Evolutionary conservation across 1,139 yeast genomes (phyloP), one percentile per base, ranked within the genome.

Genomic region (Hyphopichia pseudoburtonii): DNA sequence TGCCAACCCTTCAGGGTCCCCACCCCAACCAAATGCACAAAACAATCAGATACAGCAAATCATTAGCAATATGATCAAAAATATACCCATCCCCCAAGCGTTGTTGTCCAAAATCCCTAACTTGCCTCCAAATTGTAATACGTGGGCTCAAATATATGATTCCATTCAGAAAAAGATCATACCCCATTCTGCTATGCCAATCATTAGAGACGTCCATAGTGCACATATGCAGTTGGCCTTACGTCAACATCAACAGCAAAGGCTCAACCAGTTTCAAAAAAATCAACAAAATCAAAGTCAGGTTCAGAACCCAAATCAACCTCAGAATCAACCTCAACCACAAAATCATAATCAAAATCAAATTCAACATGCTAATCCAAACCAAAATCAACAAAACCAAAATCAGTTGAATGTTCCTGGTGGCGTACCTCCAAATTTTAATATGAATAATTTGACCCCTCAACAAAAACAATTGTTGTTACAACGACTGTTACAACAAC

Each of bases 111-210:
- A 78, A 51, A 78, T 89, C 36, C 96, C 96, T 10, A 82, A 80
- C 33, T 66, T 89, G 25, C 96, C 96, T 0, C 81, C 84, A n/a
- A 85, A 82, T 37, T 82, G 82, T 28, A 82, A 77, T 45, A 86
- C 95, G 4, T 88, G 96, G 96, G 76, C 79, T 30, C 90, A 84
- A 56, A 79, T 89, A 19, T 81, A 85, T 55, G 87, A 84, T 37
- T 73, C 85, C 47, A 71, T 85, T 36, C 77, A 75, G 42, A 76
- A 78, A 45, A 80, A 77, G 39, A 66, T 76, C 36, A 64, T 85
- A 22, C 78, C 85, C 1, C 71, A 72, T 4, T 70, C 76, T 16
- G 73, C 75, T 17, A 61, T 82, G 62, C 74, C 76, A 5, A 58
- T 73, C 25, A 76, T 84, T 39, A 78, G 76, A 51, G 82, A 78